Evolutionary conservation across 805 yeast genomes (phyloP), one percentile per base, ranked within the genome.

Genomic region (Zygotorulaspora danielsina): DNA sequence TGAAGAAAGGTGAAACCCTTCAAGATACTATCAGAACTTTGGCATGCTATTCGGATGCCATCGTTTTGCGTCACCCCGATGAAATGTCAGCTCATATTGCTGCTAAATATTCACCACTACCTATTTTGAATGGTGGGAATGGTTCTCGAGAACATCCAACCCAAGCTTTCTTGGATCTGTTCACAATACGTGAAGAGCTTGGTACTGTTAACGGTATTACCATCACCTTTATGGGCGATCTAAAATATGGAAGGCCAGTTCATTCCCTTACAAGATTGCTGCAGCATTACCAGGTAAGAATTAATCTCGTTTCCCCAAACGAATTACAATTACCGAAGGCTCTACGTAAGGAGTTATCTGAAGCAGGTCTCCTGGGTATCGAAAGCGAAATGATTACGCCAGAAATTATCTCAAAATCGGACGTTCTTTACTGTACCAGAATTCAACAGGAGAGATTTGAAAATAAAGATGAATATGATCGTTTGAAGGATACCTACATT

Each of bases 61-160:
- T 93, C 69, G 98, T 87, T 36, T 72, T 94, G 65, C 87, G 99
- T 72, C 99, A 93, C 62, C 97, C 98, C 47, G 78, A 81, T 34
- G 95, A 84, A 61, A 87, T 81, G 64, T 81, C 94, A 53, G 96
- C 95, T 38, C 86, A 81, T 54, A 79, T 83, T 64, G 98, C 98
- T 44, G 94, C 96, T 52, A 88, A 90, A 63, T 93, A 80, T 71
- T 87, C 97, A 17, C 96, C 96, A 40, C 88, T 94, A 53, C 98
- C 99, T 42, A 86, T 94, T 50, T 79, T 93, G 63, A 93, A 93
- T 61, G 98, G 96, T 61, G 99, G 98, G 60, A 93, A 93, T 64
- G 99, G 99, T 26, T 73, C 96, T 38, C 81, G 87, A 66, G 99
- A 93, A 72, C 99, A 93, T 67, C 99, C 99, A 57, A 85, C 97